Evolutionary conservation across 768 basidiomycete species (phyloP).

Genomic region (Rhizopogon sp.): DNA sequence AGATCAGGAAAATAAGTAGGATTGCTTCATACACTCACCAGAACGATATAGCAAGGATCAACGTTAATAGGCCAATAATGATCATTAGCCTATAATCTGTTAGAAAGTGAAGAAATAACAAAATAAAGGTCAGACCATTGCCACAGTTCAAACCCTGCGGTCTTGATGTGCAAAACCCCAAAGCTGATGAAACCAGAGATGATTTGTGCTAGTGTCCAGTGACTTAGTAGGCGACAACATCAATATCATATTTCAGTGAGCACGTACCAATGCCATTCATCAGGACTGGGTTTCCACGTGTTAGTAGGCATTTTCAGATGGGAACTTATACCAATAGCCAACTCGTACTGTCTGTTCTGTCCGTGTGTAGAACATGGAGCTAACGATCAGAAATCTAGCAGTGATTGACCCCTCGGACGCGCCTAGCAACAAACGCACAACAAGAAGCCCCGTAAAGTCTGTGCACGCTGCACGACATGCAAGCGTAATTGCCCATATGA

Average conservation of each 20-base stretch:
- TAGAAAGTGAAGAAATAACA: constrained; percentile 7
- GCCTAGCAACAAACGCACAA: constrained; percentile 55
- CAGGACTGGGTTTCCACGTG: constrained; percentile 35
- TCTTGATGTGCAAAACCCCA: constrained; percentile 52
- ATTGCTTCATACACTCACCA: constrained; percentile 33
- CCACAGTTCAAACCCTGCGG: constrained; percentile 52
- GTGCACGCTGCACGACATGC: constrained; percentile 59
- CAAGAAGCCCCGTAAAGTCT: constrained; percentile 56
- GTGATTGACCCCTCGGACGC: constrained; percentile 47
- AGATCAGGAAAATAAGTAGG: neutral
- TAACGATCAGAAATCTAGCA: constrained; percentile 45
- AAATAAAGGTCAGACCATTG: constrained; percentile 44
- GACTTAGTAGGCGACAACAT: neutral
- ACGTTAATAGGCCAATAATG: constrained; percentile 52
- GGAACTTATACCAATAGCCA: constrained; percentile 61
- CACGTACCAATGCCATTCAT: constrained; percentile 63
- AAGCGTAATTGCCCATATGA: constrained; percentile 53
- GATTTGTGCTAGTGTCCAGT: constrained; percentile 43
- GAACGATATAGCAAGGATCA: constrained; percentile 43
- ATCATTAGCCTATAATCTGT: constrained; percentile 47
- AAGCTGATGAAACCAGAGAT: constrained; percentile 59
- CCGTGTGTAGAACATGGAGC: constrained; percentile 66
- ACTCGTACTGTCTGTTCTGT: constrained; percentile 57
- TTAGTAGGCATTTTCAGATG: neutral
- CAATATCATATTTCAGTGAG: neutral